These are phyloP conservation scores for Gracilaria gracilis DNA, from an alignment of 23 red algal species.

Conservation along the genomic window DNA sequence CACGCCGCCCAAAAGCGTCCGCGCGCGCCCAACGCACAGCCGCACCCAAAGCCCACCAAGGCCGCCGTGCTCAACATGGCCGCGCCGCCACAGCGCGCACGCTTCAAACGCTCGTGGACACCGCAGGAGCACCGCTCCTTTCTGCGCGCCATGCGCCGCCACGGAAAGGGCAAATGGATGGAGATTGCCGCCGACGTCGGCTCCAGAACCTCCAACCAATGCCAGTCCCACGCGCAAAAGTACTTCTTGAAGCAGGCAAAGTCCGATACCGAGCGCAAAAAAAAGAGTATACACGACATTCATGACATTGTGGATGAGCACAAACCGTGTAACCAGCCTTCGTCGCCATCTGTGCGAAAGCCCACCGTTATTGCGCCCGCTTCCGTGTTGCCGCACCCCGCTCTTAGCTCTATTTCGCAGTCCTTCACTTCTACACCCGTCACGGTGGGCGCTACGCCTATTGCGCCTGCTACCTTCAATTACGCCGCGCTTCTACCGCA, in stretches of 20 bases:
- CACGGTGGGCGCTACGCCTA: background rate
- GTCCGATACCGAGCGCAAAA: conserved; percentile 61
- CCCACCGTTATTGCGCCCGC: conserved; percentile 20
- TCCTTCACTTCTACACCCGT: background rate
- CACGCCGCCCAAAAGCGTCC: conserved; percentile 52
- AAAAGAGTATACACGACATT: conserved; percentile 76
- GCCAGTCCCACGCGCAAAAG: conserved; percentile 97
- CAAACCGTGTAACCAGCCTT: background rate
- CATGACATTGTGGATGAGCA: conserved; percentile 12
- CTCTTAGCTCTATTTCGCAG: conserved; percentile 1
- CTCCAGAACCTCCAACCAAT: conserved; percentile 88
- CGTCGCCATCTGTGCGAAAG: background rate
- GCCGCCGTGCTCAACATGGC: conserved; percentile 11
- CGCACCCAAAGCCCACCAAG: background rate
- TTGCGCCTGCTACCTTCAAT: conserved; percentile 10
- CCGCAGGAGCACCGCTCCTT: conserved; percentile 86
- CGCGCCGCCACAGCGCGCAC: conserved; percentile 46
- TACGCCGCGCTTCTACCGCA: conserved; percentile 46
- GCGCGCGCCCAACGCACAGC: background rate
- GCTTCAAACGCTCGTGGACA: conserved; percentile 95
- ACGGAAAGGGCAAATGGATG: conserved; percentile 94
- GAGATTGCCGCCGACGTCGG: conserved; percentile 89
- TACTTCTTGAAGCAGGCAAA: conserved; percentile 80
- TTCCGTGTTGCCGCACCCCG: background rate
- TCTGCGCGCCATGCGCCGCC: conserved; percentile 70